A percentile compares a stretch with the other conserved stretches of the same genome.
Conservation (phyloP, 331 rosid species). For the Acacia pycnantha region DNA sequence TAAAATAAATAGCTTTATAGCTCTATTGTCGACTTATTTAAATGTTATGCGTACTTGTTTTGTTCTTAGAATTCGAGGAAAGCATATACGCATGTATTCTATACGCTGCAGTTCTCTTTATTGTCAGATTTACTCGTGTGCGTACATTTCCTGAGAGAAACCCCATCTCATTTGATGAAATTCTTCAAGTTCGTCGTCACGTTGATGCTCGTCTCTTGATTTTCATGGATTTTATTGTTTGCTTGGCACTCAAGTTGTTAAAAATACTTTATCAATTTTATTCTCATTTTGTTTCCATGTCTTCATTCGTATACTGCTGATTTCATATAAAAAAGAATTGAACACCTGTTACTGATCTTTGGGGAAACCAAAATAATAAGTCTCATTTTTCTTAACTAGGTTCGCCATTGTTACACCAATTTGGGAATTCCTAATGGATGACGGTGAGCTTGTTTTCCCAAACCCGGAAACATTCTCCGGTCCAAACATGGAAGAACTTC, state of each 20-base stretch:
- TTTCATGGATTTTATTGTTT: background rate
- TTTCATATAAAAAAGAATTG: background rate
- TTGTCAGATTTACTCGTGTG: background rate
- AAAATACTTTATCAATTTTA: background rate
- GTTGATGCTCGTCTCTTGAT: background rate
- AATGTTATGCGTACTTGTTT: background rate
- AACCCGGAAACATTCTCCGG: conserved; percentile 70
- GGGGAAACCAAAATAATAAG: background rate
- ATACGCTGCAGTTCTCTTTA: background rate
- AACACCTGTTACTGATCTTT: conserved; percentile 1
- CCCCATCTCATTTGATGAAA: background rate
- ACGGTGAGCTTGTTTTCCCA: conserved; percentile 88
- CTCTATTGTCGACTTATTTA: background rate
- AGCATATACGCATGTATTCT: background rate
- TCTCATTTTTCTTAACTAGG: background rate
- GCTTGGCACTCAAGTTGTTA: background rate
- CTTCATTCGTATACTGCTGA: conserved; percentile 8
- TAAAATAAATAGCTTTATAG: background rate
- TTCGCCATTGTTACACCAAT: background rate
- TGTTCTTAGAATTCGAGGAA: background rate
- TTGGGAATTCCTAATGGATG: conserved; percentile 62
- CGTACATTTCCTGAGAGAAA: background rate
- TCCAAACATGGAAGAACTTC: conserved; percentile 69
- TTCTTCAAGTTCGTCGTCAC: background rate
- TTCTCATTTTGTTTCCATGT: background rate